Evolutionary conservation across 192 early-diverging fungal genomes (phyloP).

Genomic region (Allomyces javanicus): DNA sequence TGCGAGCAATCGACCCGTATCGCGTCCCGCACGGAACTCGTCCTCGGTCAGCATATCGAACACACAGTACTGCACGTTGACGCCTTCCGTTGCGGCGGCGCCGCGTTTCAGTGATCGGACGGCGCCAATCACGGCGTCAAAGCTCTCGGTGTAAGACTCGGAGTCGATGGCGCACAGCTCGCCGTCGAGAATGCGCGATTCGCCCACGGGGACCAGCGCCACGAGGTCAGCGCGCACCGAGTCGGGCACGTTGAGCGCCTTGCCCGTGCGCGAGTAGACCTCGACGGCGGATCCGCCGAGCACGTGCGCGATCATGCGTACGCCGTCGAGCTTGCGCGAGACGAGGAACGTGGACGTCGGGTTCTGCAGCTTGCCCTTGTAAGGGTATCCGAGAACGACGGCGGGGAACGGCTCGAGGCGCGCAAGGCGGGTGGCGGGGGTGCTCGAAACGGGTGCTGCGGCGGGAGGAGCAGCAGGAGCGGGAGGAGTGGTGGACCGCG

Average conservation of each 20-base stretch:
- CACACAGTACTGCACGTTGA: conserved; percentile 13
- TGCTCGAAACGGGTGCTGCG: neutral
- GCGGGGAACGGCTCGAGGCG: neutral
- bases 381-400: neutral
- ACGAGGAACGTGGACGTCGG: neutral
- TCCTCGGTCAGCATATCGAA: conserved; percentile 21
- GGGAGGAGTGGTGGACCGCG: neutral
- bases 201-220: too few species aligned
- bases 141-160: neutral
- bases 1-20: too few species aligned
- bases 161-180: too few species aligned
- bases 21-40: conserved; percentile 9
- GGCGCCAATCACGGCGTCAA: neutral
- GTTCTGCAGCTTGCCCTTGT: neutral
- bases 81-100: too few species aligned
- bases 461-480: neutral
- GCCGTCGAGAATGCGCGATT: too few species aligned
- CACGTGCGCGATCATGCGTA: neutral
- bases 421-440: neutral
- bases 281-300: too few species aligned
- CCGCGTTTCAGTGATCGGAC: too few species aligned
- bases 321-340: neutral
- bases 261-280: neutral
- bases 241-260: neutral
- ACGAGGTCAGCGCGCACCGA: too few species aligned